Evolutionary conservation across 164 flowering plant genomes (phyloP).

Genomic region (Tetracentron sinense): DNA sequence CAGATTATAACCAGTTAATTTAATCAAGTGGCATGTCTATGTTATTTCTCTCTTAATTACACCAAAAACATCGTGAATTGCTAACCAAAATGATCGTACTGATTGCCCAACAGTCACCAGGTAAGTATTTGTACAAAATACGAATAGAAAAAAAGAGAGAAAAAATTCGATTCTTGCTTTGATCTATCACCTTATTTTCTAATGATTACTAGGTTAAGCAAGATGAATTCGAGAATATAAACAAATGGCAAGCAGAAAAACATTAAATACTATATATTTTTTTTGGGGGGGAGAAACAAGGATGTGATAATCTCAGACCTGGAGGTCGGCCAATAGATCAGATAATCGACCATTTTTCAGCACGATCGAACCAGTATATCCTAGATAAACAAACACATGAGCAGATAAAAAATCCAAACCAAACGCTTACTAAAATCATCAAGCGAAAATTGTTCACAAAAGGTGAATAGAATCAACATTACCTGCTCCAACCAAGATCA

Average conservation of each 20-base stretch:
- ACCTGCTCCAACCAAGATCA: conserved; percentile 76
- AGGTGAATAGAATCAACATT: not conserved
- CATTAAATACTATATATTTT: no score
- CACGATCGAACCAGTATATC: conserved; percentile 63
- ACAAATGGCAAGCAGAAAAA: not conserved
- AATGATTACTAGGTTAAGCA: not conserved
- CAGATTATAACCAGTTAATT: no score
- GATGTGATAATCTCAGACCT: conserved; percentile 35
- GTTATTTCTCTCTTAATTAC: no score
- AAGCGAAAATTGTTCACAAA: not conserved
- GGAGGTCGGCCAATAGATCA: conserved; percentile 64
- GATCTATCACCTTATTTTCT: no score
- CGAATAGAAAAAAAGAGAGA: no score
- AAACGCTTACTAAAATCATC: not conserved
- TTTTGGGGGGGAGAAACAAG: not conserved
- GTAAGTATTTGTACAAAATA: no score
- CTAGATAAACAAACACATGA: conserved; percentile 24
- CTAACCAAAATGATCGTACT: no score
- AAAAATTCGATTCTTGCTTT: no score
- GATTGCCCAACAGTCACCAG: no score
- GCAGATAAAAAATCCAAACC: conserved; percentile 1
- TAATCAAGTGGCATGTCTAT: no score
- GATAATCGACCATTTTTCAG: conserved; percentile 63
- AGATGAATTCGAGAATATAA: not conserved
- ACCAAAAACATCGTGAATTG: no score